Evolutionary conservation across 345 rosid species (phyloP).

Genomic region (Bretschneidera sinensis): DNA sequence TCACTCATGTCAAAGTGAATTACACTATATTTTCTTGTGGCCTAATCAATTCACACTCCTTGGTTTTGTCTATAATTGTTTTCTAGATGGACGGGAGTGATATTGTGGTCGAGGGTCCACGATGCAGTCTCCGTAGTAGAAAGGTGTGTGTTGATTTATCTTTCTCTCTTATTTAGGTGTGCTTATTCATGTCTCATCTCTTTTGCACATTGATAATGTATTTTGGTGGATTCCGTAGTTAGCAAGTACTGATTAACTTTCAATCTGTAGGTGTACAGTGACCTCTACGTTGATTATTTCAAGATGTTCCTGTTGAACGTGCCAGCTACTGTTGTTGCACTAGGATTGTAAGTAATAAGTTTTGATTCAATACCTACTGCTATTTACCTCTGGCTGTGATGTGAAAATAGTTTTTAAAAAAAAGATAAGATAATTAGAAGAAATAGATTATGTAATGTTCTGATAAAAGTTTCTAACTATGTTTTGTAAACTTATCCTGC

Average conservation of each 20-base stretch:
- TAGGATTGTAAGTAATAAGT: slow-evolving; percentile 44
- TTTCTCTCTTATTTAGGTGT: neutral
- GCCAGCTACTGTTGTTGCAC: slow-evolving; percentile 81
- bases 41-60: neutral
- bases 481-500: no score
- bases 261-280: slow-evolving; percentile 73
- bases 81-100: slow-evolving; percentile 76
- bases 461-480: no score
- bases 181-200: neutral
- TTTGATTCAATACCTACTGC: no score
- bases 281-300: slow-evolving; percentile 78
- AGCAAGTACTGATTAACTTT: slow-evolving; percentile 3
- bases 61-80: slow-evolving; percentile 6
- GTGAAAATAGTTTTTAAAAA: no score
- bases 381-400: no score
- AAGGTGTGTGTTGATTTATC: slow-evolving; percentile 38
- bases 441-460: no score
- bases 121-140: slow-evolving; percentile 93
- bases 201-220: no score
- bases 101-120: slow-evolving; percentile 85
- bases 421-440: no score
- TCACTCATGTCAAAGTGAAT: slow-evolving; percentile 8
- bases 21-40: no score
- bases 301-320: slow-evolving; percentile 88
- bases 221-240: no score